Evolutionary conservation across 495 filamentous ascomycete genomes (phyloP).

Genomic region (Chaetomidium leptoderma): DNA sequence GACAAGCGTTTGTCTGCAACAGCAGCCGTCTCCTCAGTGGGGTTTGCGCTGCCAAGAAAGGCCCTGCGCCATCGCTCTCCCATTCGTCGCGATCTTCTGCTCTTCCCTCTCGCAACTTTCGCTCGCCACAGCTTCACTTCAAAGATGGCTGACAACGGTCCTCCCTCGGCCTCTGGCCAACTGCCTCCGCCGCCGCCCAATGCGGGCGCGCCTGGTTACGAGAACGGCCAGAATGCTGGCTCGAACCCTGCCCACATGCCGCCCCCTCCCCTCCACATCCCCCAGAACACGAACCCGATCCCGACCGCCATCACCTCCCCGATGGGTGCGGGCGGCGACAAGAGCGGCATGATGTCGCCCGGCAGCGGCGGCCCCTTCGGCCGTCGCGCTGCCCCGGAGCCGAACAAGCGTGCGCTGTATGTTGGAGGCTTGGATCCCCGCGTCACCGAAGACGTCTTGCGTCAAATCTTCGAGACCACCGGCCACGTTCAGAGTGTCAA

Average conservation of each 20-base stretch:
- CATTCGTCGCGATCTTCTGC: constrained; percentile 16
- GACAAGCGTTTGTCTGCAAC: constrained; percentile 8
- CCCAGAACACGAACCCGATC: constrained; percentile 94
- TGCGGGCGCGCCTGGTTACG: constrained; percentile 65
- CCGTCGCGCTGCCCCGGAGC: constrained; percentile 91
- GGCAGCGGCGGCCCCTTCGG: constrained; percentile 74
- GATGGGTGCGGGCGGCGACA: constrained; percentile 60
- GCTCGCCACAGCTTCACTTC: constrained; percentile 11
- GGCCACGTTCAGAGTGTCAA: constrained; percentile 98
- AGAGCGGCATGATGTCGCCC: constrained; percentile 71
- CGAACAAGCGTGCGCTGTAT: constrained; percentile 96
- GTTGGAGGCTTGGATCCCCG: constrained; percentile 92
- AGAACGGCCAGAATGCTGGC: constrained; percentile 62
- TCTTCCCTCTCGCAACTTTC: constrained; percentile 1
- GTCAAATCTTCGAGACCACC: constrained; percentile 98
- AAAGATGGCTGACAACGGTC: constrained; percentile 65
- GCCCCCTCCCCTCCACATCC: constrained; percentile 87
- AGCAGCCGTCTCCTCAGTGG: constrained; percentile 19
- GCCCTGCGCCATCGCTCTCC: constrained; percentile 6
- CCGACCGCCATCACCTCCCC: constrained; percentile 89
- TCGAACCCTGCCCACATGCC: constrained; percentile 82
- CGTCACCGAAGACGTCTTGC: constrained; percentile 92
- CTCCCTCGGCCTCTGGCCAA: constrained; percentile 51
- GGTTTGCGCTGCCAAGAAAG: constrained; percentile 24
- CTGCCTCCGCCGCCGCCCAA: constrained; percentile 62